Percentiles rank a stretch among this genome's conserved stretches.
phyloP scores from a whole-genome alignment of 257 asterid genomes.

The Salvia miltiorrhiza region DNA sequence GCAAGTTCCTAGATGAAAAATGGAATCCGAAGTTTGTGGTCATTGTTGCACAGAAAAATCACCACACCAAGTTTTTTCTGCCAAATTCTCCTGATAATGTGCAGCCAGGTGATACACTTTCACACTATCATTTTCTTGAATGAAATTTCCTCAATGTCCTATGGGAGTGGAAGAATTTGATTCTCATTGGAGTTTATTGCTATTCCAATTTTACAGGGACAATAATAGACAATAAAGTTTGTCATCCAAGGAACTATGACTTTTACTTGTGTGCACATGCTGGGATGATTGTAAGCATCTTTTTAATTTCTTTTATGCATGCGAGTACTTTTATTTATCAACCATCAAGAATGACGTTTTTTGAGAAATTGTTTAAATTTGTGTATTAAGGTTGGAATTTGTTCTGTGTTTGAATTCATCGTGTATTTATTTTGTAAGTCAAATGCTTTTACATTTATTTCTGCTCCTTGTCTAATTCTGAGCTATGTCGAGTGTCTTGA shows the following conservation, averaged over 20 bases:
- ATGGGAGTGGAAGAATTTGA: not conserved
- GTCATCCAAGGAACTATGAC: constrained; percentile 88
- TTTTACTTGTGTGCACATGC: constrained; percentile 92
- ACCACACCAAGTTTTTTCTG: constrained; percentile 87
- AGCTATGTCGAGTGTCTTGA: no score
- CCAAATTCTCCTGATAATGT: constrained; percentile 80
- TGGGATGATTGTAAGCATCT: constrained; percentile 76
- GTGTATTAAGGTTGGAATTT: not conserved
- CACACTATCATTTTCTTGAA: not conserved
- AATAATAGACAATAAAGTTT: constrained; percentile 69
- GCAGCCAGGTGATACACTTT: constrained; percentile 58
- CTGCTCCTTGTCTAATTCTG: no score
- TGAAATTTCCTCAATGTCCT: not conserved
- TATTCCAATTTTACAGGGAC: constrained; percentile 59
- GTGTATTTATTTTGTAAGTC: not conserved
- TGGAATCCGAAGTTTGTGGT: constrained; percentile 85
- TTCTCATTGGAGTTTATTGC: not conserved
- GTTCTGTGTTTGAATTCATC: not conserved
- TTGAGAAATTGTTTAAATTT: not conserved
- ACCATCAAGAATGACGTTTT: not conserved
- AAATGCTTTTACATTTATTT: not conserved
- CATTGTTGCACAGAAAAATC: constrained; percentile 88
- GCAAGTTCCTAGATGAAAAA: constrained; percentile 72
- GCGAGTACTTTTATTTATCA: not conserved
- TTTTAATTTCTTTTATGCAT: not conserved